Evolutionary conservation across 1,284 basidiomycete species (phyloP), one percentile per base, ranked within the genome.

Genomic region (Xerocomus nothofagi): DNA sequence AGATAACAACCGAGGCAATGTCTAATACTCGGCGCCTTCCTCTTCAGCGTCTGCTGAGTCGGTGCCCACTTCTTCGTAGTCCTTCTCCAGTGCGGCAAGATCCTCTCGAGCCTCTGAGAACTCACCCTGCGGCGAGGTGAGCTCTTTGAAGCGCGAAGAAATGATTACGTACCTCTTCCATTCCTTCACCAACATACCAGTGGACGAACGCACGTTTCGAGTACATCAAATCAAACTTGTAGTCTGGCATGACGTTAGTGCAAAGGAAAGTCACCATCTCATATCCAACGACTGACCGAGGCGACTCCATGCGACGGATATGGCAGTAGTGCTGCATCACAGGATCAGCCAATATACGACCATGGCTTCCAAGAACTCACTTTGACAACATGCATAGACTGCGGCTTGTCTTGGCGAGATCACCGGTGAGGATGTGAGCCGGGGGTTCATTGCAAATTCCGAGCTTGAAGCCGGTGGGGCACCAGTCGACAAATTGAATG

Each of bases 131-230:
- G 12, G 15, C 47, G 30, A 50, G 34, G 31, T 50, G 39, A 43
- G 42, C 4, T 17, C n/a, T 31, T 33, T 23, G 38, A 44, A 37
- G 15, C 20, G 18, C 7, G 3, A 30, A 27, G n/a, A 44, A 49
- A 26, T 41, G 43, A 40, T 8, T 15, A 49, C 70, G 24, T 50
- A 77, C 76, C 71, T 98, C 95, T 74, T 98, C 95, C 95, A 98
- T 98, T 79, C 95, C 95, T 75, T 98, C 95, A 66, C 95, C 95
- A 58, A 97, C 94, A 68, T 98, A 98, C 92, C 93, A 97, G 75
- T 97, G 93, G 23, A 96, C 93, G 65, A 97, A 97, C 43, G 93
- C 93, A 71, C 93, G 91, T 77, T 96, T 96, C 49, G 93, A 94
- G 78, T 94, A 95, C 67, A 99, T 85, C 61, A 99, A 82, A 72